phyloP scores from a whole-genome alignment of 2,329 filamentous ascomycete species.

The Chrysoporthe austroafricana region DNA sequence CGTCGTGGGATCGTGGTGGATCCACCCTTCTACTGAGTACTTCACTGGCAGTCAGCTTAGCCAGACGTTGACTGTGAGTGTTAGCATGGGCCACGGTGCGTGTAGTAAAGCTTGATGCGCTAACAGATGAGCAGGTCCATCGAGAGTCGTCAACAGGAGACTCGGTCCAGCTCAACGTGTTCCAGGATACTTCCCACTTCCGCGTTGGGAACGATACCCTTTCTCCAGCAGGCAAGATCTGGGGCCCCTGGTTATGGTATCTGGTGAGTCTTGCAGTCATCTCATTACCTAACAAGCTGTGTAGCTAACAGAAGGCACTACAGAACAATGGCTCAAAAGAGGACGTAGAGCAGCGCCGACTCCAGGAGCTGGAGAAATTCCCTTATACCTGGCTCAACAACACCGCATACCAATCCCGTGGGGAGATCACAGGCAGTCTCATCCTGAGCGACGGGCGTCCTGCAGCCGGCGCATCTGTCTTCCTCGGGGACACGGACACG shows the following conservation, averaged over 20 bases:
- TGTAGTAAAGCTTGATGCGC: background rate
- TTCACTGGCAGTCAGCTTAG: constrained; percentile 57
- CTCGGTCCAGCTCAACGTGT: constrained; percentile 57
- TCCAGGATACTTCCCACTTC: constrained; percentile 54
- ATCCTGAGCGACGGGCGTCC: constrained; percentile 51
- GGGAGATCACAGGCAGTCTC: constrained; percentile 48
- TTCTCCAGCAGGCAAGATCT: constrained; percentile 46
- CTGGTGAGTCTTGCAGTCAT: constrained; percentile 30
- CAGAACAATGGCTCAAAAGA: constrained; percentile 50
- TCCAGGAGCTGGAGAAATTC: constrained; percentile 48
- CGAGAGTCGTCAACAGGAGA: constrained; percentile 55
- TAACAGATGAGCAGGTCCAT: constrained; percentile 41
- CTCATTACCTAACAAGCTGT: too few species aligned
- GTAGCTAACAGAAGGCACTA: background rate
- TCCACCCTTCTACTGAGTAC: constrained; percentile 55
- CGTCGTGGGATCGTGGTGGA: constrained; percentile 55
- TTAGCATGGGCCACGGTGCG: rapidly evolving
- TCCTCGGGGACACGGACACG: constrained; percentile 52
- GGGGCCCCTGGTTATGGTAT: constrained; percentile 51
- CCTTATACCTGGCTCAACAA: constrained; percentile 55
- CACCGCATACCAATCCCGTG: constrained; percentile 51
- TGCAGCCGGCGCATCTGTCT: constrained; percentile 51
- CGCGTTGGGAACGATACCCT: constrained; percentile 41
- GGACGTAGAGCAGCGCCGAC: constrained; percentile 45
- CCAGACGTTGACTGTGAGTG: constrained; percentile 49